These are phyloP conservation scores for Sabuloglossum arenarium DNA, from an alignment of 495 filamentous ascomycete genomes.

Conservation along the genomic window DNA sequence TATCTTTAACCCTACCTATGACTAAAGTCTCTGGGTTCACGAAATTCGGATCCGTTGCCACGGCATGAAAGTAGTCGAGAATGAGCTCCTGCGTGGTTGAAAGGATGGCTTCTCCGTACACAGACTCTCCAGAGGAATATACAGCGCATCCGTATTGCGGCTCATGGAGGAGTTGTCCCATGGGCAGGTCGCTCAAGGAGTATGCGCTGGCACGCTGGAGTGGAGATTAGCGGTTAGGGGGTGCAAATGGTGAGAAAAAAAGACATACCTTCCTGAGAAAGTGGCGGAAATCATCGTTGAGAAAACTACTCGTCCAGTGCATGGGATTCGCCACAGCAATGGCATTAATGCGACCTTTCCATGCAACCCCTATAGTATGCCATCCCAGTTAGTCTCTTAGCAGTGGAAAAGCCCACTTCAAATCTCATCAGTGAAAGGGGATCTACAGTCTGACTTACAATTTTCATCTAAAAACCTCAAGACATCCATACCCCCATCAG, in stretches of 20 bases:
- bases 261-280: slow-evolving; percentile 2
- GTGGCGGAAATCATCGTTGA: not conserved
- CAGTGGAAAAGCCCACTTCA: not conserved
- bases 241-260: not conserved
- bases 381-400: not conserved
- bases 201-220: slow-evolving; percentile 5
- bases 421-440: no score
- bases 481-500: slow-evolving; percentile 22
- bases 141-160: slow-evolving; percentile 1
- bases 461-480: slow-evolving; percentile 29
- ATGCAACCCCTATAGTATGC: not conserved
- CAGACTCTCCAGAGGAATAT: slow-evolving; percentile 4
- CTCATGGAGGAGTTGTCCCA: not conserved
- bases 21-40: not conserved
- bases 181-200: not conserved
- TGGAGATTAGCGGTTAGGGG: not conserved
- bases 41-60: slow-evolving; percentile 1
- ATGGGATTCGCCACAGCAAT: slow-evolving; percentile 3
- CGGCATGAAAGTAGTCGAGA: slow-evolving; percentile 6
- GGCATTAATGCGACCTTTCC: slow-evolving; percentile 4
- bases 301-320: not conserved
- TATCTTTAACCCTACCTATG: not conserved
- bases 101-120: slow-evolving; percentile 1
- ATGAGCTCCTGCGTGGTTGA: not conserved
- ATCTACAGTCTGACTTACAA: slow-evolving; percentile 21